These are phyloP conservation scores for Colletotrichum trifolii DNA, from an alignment of 2,329 filamentous ascomycete species.

Conservation along the genomic window DNA sequence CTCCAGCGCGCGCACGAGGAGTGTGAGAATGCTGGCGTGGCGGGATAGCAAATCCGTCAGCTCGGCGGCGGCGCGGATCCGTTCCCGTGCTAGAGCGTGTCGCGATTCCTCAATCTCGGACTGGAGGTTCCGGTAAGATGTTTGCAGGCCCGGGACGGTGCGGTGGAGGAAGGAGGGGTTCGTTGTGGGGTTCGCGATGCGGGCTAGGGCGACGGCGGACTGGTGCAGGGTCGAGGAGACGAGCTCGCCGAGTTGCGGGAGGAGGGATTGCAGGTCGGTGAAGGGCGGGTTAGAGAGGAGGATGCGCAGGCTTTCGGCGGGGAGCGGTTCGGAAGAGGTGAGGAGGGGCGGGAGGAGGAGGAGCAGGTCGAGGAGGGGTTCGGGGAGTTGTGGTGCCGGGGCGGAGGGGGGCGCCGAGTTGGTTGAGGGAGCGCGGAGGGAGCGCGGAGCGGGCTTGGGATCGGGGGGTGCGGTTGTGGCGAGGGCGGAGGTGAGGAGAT, in stretches of 20 bases:
- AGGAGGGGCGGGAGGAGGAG: constrained; percentile 64
- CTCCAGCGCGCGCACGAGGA: constrained; percentile 63
- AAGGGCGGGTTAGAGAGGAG: constrained; percentile 64
- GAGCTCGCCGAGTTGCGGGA: constrained; percentile 59
- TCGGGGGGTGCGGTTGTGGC: constrained; percentile 53
- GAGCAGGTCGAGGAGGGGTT: constrained; percentile 64
- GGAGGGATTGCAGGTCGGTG: constrained; percentile 56
- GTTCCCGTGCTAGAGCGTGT: constrained; percentile 49
- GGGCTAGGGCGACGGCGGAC: constrained; percentile 60
- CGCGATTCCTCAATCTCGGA: constrained; percentile 45
- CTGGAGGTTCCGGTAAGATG: constrained; percentile 51
- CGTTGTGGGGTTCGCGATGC: constrained; percentile 59
- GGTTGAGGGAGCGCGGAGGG: constrained; percentile 41
- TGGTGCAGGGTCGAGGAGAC: constrained; percentile 62
- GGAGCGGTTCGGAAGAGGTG: constrained; percentile 47
- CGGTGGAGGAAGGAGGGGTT: constrained; percentile 70
- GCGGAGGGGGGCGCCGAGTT: constrained; percentile 35
- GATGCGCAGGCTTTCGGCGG: constrained; percentile 50
- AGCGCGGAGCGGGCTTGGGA: constrained; percentile 34
- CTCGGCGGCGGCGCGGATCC: constrained; percentile 51
- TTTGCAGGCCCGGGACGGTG: constrained; percentile 60
- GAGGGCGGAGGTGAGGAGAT: constrained; percentile 64
- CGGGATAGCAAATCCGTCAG: constrained; percentile 53
- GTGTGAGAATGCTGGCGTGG: constrained; percentile 52
- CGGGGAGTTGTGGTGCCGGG: constrained; percentile 44